Base-by-base conservation (phyloP, 306 rosid species). In the Quercus alba region DNA sequence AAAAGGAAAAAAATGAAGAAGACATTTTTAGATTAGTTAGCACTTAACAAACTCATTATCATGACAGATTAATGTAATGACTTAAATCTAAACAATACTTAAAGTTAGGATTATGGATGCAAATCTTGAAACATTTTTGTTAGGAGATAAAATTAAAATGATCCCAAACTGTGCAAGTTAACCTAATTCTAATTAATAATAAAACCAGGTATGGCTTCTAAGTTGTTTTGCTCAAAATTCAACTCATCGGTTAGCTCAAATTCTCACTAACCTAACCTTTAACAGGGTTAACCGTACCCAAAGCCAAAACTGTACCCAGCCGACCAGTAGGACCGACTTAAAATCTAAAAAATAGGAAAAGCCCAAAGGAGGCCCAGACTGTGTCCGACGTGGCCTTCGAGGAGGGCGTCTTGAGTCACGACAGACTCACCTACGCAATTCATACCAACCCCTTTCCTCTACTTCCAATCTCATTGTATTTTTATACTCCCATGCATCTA, bases 391-490 rank as follows among this genome's bases (percentile, higher is more conserved):
- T 61, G 80, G 56, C 58, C 20, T 62, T 62, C 59, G 69, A 76
- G 77, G 73, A 8, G 46, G 3, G 46, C 12, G 12, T 41, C 3
- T 41, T 41, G 46, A 41, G 21, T 70, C 58, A 21, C 52, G 84
- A 81, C 77, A 59, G 61, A 59, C 15, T 64, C 57, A 81, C 81
- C 81, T 70, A 81, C 77, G 62, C 28, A 63, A 2, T 17, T 2
- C 20, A 35, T 9, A 28, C 30, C 31, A 28, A 63, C 20, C 52
- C 20, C 3, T 9, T 33, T 68, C 72, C 2, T 57, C 56, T 49
- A 17, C 38, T 51, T 12, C 21, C 38, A 23, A 4, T 46, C 75
- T 21, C 75, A 71, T 15, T 26, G 54, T 17, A 19, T 69, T 69
- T 46, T 9, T n/a, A 35, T 9, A 35, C 18, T 5, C 3, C 73